Conservation (phyloP, 441 rosid genomes). For the Euphorbia schlechtendalii region DNA sequence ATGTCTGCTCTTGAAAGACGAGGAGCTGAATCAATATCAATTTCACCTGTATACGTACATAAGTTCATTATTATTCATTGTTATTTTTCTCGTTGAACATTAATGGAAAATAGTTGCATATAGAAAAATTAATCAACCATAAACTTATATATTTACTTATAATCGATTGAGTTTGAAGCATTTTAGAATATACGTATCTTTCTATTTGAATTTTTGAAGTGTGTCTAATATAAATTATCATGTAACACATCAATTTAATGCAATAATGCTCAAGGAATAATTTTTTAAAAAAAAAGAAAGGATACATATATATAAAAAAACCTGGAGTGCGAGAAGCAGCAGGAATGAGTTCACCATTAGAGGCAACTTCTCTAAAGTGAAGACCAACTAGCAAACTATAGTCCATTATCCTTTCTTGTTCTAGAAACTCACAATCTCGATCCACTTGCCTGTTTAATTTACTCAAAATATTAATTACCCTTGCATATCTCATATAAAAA, state of each 20-base stretch:
- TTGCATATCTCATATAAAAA: no score
- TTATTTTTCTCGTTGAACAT: not conserved
- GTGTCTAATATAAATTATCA: no score
- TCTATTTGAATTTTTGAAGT: no score
- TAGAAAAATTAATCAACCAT: not conserved
- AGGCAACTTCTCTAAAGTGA: conserved; percentile 64
- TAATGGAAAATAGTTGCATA: not conserved
- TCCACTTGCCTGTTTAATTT: conserved; percentile 98
- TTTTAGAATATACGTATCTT: no score
- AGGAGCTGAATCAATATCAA: conserved; percentile 31
- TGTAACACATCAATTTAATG: conserved; percentile 19
- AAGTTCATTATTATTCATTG: not conserved
- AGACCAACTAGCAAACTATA: conserved; percentile 89
- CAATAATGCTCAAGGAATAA: no score
- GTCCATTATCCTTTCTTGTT: conserved; percentile 94
- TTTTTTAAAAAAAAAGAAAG: no score
- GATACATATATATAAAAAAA: conserved; percentile 2
- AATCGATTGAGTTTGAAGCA: no score
- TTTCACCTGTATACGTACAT: conserved; percentile 27
- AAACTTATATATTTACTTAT: no score
- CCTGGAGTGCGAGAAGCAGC: conserved; percentile 17
- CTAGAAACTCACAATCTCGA: conserved; percentile 86
- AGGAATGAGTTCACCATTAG: conserved; percentile 30
- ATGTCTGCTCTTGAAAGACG: conserved; percentile 60
- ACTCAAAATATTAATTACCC: no score